These are phyloP conservation scores for Cystobasidium sp. DNA, from an alignment of 1,284 basidiomycete genomes.

Conservation along the genomic window DNA sequence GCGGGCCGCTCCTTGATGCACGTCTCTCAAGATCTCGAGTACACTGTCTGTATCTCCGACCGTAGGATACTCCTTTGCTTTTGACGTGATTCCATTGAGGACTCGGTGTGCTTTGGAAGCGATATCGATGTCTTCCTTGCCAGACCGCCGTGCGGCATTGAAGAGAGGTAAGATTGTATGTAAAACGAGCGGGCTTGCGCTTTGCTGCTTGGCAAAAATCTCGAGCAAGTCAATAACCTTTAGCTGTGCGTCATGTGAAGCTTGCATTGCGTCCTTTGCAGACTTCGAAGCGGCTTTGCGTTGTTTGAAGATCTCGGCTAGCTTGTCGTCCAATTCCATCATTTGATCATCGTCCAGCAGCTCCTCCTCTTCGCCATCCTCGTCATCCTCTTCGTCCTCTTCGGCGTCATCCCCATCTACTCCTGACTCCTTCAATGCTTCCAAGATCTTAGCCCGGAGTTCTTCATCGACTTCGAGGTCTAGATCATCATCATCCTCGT, in stretches of 20 bases:
- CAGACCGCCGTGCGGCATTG: constrained; percentile 69
- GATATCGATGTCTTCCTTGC: constrained; percentile 79
- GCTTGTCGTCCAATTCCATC: constrained; percentile 91
- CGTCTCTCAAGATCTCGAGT: constrained; percentile 63
- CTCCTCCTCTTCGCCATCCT: constrained; percentile 65
- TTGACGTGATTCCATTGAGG: constrained; percentile 73
- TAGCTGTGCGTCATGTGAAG: constrained; percentile 9
- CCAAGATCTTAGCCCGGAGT: constrained; percentile 75
- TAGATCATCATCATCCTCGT: constrained; percentile 62
- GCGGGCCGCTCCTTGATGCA: constrained; percentile 77
- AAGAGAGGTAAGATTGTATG: constrained; percentile 76
- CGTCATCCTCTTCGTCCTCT: constrained; percentile 70
- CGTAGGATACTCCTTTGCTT: constrained; percentile 70
- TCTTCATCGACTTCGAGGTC: constrained; percentile 63
- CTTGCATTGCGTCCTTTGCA: constrained; percentile 55
- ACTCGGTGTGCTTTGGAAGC: constrained; percentile 82
- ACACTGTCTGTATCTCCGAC: constrained; percentile 59
- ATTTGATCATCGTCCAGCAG: constrained; percentile 95
- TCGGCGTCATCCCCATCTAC: constrained; percentile 74
- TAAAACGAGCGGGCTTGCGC: constrained; percentile 68
- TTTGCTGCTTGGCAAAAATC: constrained; percentile 75
- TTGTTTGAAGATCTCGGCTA: constrained; percentile 81
- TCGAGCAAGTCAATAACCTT: constrained; percentile 85
- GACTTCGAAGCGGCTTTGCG: constrained; percentile 65
- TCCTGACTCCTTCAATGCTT: constrained; percentile 75